A percentile compares a stretch with the other conserved stretches of the same genome.
Conservation (phyloP, 768 basidiomycete genomes). For the Agrocybe pediades region DNA sequence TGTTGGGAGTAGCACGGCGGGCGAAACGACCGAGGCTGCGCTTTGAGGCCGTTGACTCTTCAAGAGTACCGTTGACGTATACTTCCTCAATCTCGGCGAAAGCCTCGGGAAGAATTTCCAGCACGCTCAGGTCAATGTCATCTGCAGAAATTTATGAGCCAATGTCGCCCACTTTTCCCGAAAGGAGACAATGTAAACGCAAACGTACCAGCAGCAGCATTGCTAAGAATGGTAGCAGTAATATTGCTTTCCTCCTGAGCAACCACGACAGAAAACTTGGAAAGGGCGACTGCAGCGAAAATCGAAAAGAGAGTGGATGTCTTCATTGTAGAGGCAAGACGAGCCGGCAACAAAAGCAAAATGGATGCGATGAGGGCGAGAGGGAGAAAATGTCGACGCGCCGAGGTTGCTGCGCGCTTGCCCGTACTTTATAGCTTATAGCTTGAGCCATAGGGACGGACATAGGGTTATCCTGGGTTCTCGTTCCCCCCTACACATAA, state of each 20-base stretch:
- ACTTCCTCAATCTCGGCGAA: slow-evolving; percentile 25
- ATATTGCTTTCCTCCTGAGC: slow-evolving; percentile 20
- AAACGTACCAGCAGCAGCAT: slow-evolving; percentile 29
- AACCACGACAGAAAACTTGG: slow-evolving; percentile 8
- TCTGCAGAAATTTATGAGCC: slow-evolving; percentile 18
- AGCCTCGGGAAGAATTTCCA: slow-evolving; percentile 23
- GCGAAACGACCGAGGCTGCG: slow-evolving; percentile 7
- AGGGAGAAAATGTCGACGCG: neutral
- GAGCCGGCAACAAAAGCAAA: slow-evolving; percentile 5
- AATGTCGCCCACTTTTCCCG: no score
- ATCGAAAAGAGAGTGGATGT: slow-evolving; percentile 29
- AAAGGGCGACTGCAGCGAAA: slow-evolving; percentile 12
- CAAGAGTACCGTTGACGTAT: slow-evolving; percentile 9
- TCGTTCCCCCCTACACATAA: no score
- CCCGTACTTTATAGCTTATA: neutral
- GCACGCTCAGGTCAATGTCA: slow-evolving; percentile 29
- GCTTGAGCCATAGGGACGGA: no score
- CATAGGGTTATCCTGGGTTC: no score
- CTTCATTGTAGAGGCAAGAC: slow-evolving; percentile 30
- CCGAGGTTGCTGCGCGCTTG: neutral
- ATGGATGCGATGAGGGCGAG: neutral
- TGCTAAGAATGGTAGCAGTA: slow-evolving; percentile 24
- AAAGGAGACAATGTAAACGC: neutral
- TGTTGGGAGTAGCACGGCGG: slow-evolving; percentile 18
- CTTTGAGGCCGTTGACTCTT: slow-evolving; percentile 3